Base-by-base conservation (phyloP, 2,329 filamentous ascomycete species). In the Cytospora paraplurivora region DNA sequence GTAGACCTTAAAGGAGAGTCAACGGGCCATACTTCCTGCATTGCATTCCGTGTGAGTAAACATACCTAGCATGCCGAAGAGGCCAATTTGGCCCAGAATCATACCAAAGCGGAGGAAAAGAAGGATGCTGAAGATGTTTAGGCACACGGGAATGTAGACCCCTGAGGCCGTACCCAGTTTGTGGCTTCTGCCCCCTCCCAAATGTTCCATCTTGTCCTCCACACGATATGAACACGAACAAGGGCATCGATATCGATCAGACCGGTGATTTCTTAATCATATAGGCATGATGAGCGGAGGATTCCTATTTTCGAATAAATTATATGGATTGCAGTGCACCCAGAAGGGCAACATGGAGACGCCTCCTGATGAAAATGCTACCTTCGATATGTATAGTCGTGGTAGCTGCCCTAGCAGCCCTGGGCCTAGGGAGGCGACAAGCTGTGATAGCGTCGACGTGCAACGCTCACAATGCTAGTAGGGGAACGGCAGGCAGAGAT, bases 41-140 rank as follows among this genome's bases (percentile, higher is more conserved):
- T 37, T 13, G 27, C 38, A 41, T 21, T 56, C 49, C 8, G 51
- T 60, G 41, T 57, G 32, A 37, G 62, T 38, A 32, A n/a, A 49
- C 72, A 81, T 78, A 91, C 90, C 89, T 72, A 96, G 79, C 75
- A 93, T 95, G 56, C 91, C 92, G 51, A 94, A 68, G 52, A 96
- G 80, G 27, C 92, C 92, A 67, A 89, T 84, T 72, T 94, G 89
- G 10, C 92, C 92, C 27, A 96, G 80, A 63, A 96, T 91, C 70
- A 92, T 88, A 27, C 92, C 92, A 74, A 96, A 96, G 27, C 92
- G 86, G 70, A 96, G 81, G 77, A 96, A 96, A 91, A 96, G 96
- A 66, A 96, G 83, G 75, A 96, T 96, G 70, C 91, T 94, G 68
- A 96, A 78, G 50, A 96, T 92, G 75, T 95, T 96, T 68, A 96